Conservation (phyloP, 129 eudicot species). For the Calendula officinalis region DNA sequence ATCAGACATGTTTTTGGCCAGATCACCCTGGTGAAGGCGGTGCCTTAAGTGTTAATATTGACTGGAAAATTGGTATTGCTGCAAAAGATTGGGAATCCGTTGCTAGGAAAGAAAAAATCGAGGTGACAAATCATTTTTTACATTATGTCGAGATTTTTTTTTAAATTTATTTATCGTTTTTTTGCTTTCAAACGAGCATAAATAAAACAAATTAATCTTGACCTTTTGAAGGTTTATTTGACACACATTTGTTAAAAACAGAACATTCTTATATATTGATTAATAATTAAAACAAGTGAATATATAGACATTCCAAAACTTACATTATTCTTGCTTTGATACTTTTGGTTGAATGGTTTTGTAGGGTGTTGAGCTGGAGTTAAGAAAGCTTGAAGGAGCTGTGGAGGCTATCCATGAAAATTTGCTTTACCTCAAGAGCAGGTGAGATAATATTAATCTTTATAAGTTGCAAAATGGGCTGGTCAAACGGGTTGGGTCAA, state of each 20-base stretch:
- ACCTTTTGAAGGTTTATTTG: background rate
- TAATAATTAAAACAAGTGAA: too few relatives aligned
- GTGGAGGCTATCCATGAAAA: conserved; percentile 94
- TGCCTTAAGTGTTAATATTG: conserved; percentile 62
- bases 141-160: background rate
- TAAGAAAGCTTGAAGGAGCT: conserved; percentile 93
- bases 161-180: too few relatives aligned
- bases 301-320: too few relatives aligned
- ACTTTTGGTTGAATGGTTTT: conserved; percentile 18
- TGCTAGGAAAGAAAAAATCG: conserved; percentile 78
- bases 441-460: conserved; percentile 36
- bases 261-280: too few relatives aligned
- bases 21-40: conserved; percentile 55
- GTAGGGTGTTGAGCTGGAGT: conserved; percentile 88
- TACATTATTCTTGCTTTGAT: conserved; percentile 25
- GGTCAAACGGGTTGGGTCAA: background rate
- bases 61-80: conserved; percentile 78
- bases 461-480: background rate
- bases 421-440: conserved; percentile 60
- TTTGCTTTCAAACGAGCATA: too few relatives aligned
- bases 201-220: background rate
- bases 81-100: conserved; percentile 93
- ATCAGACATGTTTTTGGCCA: conserved; percentile 71
- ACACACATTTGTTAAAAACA: too few relatives aligned
- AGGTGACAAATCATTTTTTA: conserved; percentile 32